phyloP scores from a whole-genome alignment of 495 filamentous ascomycete species.

The Penicillium atrosanguineum region DNA sequence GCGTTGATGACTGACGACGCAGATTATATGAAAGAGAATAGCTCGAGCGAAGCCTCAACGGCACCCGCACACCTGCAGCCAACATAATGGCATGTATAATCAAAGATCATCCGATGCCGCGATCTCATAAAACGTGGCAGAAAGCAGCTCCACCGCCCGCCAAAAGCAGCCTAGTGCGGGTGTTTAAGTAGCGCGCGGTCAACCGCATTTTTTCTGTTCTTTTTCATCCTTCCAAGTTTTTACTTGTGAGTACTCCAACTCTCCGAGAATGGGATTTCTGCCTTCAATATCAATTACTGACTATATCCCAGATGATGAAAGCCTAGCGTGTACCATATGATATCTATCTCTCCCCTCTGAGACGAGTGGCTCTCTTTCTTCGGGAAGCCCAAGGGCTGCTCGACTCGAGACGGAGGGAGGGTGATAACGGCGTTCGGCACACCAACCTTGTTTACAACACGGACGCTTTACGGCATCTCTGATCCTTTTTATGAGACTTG shows the following conservation, averaged over 20 bases:
- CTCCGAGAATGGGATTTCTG: background rate
- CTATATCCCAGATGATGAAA: constrained; percentile 88
- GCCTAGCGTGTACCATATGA: constrained; percentile 93
- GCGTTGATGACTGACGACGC: constrained; percentile 13
- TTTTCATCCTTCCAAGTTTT: constrained; percentile 97
- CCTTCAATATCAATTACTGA: constrained; percentile 39
- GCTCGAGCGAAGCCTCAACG: constrained; percentile 19
- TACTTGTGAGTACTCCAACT: constrained; percentile 65
- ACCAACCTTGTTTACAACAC: constrained; percentile 89
- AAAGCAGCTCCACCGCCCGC: constrained; percentile 18
- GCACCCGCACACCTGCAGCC: constrained; percentile 3
- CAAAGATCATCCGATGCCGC: constrained; percentile 10
- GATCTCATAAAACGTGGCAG: constrained; percentile 20
- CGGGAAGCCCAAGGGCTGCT: constrained; percentile 86
- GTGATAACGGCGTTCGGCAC: constrained; percentile 99
- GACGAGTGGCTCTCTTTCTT: constrained; percentile 80
- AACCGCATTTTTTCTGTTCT: constrained; percentile 46
- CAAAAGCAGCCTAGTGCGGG: constrained; percentile 28
- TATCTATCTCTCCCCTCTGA: constrained; percentile 59
- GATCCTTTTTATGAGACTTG: constrained; percentile 54
- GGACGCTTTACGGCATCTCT: constrained; percentile 99
- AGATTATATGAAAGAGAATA: constrained; percentile 36
- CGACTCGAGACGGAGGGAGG: constrained; percentile 63
- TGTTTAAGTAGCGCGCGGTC: constrained; percentile 21
- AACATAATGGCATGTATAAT: constrained; percentile 4